Base-by-base conservation (phyloP, 2,329 filamentous ascomycete species). In the Clonostachys byssicola region DNA sequence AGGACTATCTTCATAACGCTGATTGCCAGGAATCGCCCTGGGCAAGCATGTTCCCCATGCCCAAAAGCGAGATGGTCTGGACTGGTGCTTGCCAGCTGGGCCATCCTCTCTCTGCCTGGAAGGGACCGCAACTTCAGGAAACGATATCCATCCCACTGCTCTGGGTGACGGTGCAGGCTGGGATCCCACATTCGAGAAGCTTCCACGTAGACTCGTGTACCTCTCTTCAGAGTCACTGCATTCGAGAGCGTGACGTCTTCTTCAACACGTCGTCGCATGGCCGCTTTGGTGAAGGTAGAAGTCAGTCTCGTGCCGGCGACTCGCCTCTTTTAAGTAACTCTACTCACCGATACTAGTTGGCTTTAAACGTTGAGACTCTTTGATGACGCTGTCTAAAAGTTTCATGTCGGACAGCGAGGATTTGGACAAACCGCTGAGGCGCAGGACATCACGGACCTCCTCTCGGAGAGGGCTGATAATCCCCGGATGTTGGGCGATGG, bases 21-120 rank as follows among this genome's bases (percentile, higher is more conserved):
- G 3, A 57, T 60, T 0, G 67, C 70, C 51, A 72, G 70, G 55
- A 71, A 72, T 2, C 70, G 54, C 0, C 70, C 70, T 0, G 70
- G 71, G 34, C 70, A 73, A 0, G 69, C 63, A 42, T 72, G 65
- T 5, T 53, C 55, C 1, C 71, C 70, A 44, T 72, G 59, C 0
- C 71, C 70, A 46, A 73, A 74, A 1, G 50, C 57, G 9, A 68
- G 47, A 23, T 60, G 59, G 4, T 65, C 58, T 2, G 56, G 48
- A 3, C 55, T 55, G 0, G 64, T 67, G 12, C 58, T 63, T 6
- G 66, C 66, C 35, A 66, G 60, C 45, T 70, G 64, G 12, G 58
- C 56, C 5, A 51, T 43, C 45, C 56, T 54, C 42, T 59, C 54
- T 23, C 47, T 47, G 3, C 52, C 57, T 6, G 56, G 50, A 13